Evolutionary conservation across 176 grass and related monocot genomes (phyloP).

Genomic region (Juncus effusus): DNA sequence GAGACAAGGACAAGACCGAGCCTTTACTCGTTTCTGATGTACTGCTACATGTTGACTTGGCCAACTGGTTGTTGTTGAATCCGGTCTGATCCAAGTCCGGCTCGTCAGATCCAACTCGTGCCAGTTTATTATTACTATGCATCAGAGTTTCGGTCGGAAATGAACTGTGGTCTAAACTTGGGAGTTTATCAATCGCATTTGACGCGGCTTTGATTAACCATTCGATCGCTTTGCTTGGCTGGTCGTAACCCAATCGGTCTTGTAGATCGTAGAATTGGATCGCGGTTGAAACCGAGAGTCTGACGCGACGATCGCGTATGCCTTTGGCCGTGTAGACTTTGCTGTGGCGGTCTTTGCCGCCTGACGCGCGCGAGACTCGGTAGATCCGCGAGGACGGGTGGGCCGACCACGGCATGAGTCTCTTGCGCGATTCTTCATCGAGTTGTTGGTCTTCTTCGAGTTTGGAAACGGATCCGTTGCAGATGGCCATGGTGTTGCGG

Average conservation of each 20-base stretch:
- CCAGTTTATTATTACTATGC: too few species aligned
- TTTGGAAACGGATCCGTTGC: conserved; percentile 18
- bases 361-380: conserved; percentile 38
- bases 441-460: conserved; percentile 10
- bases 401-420: conserved; percentile 8
- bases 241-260: conserved; percentile 78
- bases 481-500: conserved; percentile 14
- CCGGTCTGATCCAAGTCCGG: conserved; percentile 23
- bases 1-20: conserved; percentile 62
- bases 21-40: conserved; percentile 88
- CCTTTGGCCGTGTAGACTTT: conserved; percentile 87
- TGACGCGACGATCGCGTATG: conserved; percentile 77
- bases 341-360: conserved; percentile 85
- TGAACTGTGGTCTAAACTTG: conserved; percentile 35
- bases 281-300: conserved; percentile 67
- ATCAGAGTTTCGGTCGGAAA: conserved; percentile 21
- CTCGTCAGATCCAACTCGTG: neutral
- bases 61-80: conserved; percentile 34
- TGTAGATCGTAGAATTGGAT: conserved; percentile 96
- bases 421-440: conserved; percentile 3
- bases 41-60: conserved; percentile 64
- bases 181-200: conserved; percentile 61
- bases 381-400: conserved; percentile 68
- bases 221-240: conserved; percentile 85
- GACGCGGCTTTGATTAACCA: conserved; percentile 84